Evolutionary conservation across 2,329 filamentous ascomycete species (phyloP).

Genomic region (Keithomyces neogunnii): DNA sequence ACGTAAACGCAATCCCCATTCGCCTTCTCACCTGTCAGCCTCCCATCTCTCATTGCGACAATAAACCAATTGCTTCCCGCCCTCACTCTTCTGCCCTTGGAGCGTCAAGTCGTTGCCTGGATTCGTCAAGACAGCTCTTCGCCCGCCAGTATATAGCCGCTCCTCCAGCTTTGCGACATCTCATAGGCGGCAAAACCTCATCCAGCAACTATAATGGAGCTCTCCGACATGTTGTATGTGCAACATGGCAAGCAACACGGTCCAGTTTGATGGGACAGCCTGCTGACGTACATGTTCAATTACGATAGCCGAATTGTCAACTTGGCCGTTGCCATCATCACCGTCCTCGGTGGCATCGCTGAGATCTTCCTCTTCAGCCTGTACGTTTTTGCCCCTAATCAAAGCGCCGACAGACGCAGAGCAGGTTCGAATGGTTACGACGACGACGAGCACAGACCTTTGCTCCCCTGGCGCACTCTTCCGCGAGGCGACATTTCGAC

Average conservation of each 20-base stretch:
- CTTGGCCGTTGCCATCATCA: slow-evolving; percentile 76
- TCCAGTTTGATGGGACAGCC: slow-evolving; percentile 3
- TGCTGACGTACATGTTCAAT: slow-evolving; percentile 23
- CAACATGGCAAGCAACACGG: slow-evolving; percentile 1
- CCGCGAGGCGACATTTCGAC: not conserved
- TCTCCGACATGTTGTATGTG: slow-evolving; percentile 82
- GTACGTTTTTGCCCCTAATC: slow-evolving; percentile 36
- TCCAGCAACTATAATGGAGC: slow-evolving; percentile 58
- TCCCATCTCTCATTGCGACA: slow-evolving; percentile 1
- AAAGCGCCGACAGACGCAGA: not conserved
- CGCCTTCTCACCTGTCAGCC: slow-evolving; percentile 5
- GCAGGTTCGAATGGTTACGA: not conserved
- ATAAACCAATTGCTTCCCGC: slow-evolving; percentile 4
- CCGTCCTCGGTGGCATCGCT: slow-evolving; percentile 74
- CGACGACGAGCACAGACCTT: not conserved
- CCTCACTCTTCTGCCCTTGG: not conserved
- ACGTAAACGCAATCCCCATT: slow-evolving; percentile 1
- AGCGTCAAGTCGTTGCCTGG: slow-evolving; percentile 6
- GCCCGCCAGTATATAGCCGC: not conserved
- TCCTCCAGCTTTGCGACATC: not conserved
- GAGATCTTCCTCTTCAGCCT: slow-evolving; percentile 57
- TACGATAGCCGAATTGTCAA: slow-evolving; percentile 79
- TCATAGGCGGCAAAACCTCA: not conserved
- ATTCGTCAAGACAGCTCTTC: not conserved
- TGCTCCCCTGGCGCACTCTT: not conserved